Percentiles rank a stretch among this genome's conserved stretches.
phyloP scores from a whole-genome alignment of 768 basidiomycete species.

The Dendrothele bispora region DNA sequence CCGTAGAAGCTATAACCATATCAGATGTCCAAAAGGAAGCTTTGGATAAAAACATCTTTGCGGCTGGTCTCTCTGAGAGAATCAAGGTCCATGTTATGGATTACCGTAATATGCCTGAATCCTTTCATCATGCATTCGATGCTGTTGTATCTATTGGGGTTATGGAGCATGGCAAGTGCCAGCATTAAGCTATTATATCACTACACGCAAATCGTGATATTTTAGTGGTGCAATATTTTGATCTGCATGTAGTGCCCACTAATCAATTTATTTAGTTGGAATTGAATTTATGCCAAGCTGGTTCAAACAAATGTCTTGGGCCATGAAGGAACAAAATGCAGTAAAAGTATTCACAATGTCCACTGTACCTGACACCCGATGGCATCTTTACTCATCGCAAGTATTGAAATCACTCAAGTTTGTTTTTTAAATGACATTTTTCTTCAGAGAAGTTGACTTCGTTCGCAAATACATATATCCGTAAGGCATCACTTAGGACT shows the following conservation, averaged over 20 bases:
- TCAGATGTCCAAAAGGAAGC: conserved; percentile 63
- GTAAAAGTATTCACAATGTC: conserved; percentile 46
- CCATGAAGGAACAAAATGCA: conserved; percentile 44
- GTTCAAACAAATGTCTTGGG: conserved; percentile 49
- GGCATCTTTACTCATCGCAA: conserved; percentile 40
- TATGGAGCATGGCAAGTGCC: conserved; percentile 33
- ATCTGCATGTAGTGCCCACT: too few species aligned
- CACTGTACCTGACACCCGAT: conserved; percentile 43
- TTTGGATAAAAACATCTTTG: conserved; percentile 56
- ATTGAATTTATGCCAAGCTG: conserved; percentile 35
- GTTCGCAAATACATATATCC: conserved; percentile 19
- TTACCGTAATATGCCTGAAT: conserved; percentile 55
- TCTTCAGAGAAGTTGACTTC: conserved; percentile 15
- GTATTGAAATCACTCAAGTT: conserved; percentile 28
- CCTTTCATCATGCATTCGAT: conserved; percentile 54
- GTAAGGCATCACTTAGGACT: conserved; percentile 5
- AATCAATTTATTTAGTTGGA: conserved; percentile 9
- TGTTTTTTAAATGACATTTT: background rate
- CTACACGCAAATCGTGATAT: too few species aligned
- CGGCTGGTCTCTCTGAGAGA: conserved; percentile 44
- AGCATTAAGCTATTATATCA: conserved; percentile 42
- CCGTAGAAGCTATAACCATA: conserved; percentile 64
- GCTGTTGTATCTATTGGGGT: conserved; percentile 50
- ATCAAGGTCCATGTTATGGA: conserved; percentile 66
- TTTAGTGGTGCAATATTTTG: too few species aligned